Evolutionary conservation across 441 rosid species (phyloP), one percentile per base, ranked within the genome.

Genomic region (Sinapis alba): DNA sequence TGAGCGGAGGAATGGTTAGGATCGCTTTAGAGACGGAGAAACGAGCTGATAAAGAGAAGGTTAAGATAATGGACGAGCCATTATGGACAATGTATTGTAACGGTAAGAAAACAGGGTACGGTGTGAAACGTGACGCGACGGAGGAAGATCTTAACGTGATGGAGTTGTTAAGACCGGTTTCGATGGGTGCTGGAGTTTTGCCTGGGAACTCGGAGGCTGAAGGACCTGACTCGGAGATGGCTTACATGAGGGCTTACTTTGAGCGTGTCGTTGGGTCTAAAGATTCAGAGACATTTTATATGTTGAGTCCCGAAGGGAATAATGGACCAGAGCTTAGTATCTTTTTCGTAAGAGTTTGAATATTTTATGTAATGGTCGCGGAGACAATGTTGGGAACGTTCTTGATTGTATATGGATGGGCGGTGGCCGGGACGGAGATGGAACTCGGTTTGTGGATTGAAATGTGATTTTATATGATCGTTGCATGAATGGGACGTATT

Each of bases 21-120:
- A 90, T 94, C 15, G 97, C 97, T 5, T 77, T 94, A 2, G 97
- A 94, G 71, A 88, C 95, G 13, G 97, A 94, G 73, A 94, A 94
- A 78, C 64, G 85, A 67, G 53, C 78, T 0, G 97, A 89, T 0
- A 87, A 87, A 68, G 92, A 84, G 4, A 88, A 83, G 80, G 77
- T 54, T 0, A 79, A 54, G 80, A 68, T 91, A 1, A 60, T 90
- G 24, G 93, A 91, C 1, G 97, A 91, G 72, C 92, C 96, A 0
- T 9, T 90, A 20, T 94, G 97, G 97, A 90, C 89, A 7, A 91
- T 90, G 98, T 91, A 73, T 62, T 86, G 90, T 38, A 94, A 94
- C 32, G 98, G 98, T 8, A 92, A 88, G 78, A 94, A 89, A 73
- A 70, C 80, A 2, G 97, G 97, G 0, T 87, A 88, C 27, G 92